Percentiles rank a stretch among this genome's conserved stretches.
phyloP scores from a whole-genome alignment of 1,284 basidiomycete genomes.

The Dichomitus squalens region DNA sequence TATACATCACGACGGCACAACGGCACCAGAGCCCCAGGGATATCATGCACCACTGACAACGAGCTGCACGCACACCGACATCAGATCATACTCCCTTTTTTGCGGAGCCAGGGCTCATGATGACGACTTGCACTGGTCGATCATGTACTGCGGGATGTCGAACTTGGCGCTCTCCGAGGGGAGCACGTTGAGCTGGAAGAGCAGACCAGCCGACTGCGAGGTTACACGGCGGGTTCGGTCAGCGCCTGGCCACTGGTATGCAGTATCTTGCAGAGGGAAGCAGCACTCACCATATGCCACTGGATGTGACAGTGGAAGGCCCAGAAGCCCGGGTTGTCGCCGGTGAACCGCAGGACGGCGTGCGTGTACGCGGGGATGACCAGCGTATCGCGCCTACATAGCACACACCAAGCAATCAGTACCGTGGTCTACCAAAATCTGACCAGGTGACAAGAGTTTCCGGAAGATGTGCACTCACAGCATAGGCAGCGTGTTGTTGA shows the following conservation, averaged over 20 bases:
- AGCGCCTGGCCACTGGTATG: not conserved
- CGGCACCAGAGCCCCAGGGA: too few species aligned
- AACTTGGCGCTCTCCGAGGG: constrained; percentile 31
- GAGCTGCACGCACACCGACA: too few species aligned
- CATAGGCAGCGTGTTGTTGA: constrained; percentile 34
- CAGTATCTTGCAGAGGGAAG: not conserved
- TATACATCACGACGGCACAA: too few species aligned
- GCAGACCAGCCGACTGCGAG: constrained; percentile 32
- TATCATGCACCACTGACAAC: too few species aligned
- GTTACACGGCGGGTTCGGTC: not conserved
- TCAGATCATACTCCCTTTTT: too few species aligned
- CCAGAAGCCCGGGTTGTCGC: constrained; percentile 41
- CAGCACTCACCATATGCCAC: constrained; percentile 38
- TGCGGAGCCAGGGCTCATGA: too few species aligned
- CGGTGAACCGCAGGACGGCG: constrained; percentile 37
- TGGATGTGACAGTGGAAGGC: constrained; percentile 41
- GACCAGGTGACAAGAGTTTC: too few species aligned
- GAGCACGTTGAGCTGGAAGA: constrained; percentile 38
- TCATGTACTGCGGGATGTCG: constrained; percentile 36
- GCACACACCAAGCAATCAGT: not conserved
- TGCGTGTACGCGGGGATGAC: constrained; percentile 39
- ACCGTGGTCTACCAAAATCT: not conserved
- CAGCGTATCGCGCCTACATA: constrained; percentile 35
- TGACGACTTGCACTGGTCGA: constrained; percentile 32
- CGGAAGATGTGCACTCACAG: too few species aligned